A percentile compares a stretch with the other conserved stretches of the same genome.
phyloP scores from a whole-genome alignment of 768 basidiomycete species.

The Saitozyma sp. region DNA sequence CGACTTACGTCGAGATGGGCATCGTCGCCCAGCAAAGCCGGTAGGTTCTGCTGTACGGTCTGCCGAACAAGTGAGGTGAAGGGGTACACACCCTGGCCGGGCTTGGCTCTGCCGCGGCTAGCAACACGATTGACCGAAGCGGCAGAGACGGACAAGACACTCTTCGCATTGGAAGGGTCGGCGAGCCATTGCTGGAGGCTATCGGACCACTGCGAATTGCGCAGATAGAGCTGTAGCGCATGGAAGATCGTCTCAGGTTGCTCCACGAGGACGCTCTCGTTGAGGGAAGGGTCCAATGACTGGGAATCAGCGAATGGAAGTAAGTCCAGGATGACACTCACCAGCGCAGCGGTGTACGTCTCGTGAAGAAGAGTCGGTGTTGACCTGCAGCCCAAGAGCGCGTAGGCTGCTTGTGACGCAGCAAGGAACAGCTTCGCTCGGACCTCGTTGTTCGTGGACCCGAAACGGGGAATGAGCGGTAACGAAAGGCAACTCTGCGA shows the following conservation, averaged over 20 bases:
- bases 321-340: no score
- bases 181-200: conserved; percentile 18
- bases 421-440: no score
- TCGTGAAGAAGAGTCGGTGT: no score
- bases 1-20: neutral
- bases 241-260: conserved; percentile 7
- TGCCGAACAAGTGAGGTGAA: conserved; percentile 12
- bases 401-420: no score
- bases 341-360: no score
- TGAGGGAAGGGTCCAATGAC: conserved; percentile 27
- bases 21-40: neutral
- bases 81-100: conserved; percentile 27
- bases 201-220: conserved; percentile 12
- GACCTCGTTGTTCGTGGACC: no score
- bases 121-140: conserved; percentile 12
- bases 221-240: conserved; percentile 17
- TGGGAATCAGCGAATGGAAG: neutral
- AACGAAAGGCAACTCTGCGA: no score
- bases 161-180: conserved; percentile 19
- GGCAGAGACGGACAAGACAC: conserved; percentile 24
- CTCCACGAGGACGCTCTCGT: conserved; percentile 17
- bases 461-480: no score
- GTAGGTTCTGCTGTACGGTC: neutral
- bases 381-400: no score
- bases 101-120: conserved; percentile 11